These are phyloP conservation scores for Calonectria pseudoreteaudii DNA, from an alignment of 2,329 filamentous ascomycete species.

Conservation along the genomic window DNA sequence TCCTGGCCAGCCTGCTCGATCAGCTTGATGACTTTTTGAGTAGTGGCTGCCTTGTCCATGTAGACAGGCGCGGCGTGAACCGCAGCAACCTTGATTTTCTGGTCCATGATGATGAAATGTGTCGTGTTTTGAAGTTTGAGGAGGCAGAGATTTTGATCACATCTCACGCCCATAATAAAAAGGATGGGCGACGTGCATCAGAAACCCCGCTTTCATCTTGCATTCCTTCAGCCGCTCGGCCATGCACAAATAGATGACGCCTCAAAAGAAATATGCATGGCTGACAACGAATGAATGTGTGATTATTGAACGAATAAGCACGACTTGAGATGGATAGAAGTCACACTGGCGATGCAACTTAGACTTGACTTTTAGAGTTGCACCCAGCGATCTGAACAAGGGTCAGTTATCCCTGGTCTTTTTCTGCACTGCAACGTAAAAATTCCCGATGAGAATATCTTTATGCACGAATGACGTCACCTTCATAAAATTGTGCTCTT, in stretches of 20 bases:
- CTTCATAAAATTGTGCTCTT: neutral
- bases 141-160: neutral
- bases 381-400: neutral
- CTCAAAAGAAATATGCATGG: neutral
- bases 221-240: neutral
- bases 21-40: conserved; percentile 2
- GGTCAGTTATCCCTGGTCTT: neutral
- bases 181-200: neutral
- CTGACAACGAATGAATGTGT: neutral
- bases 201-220: neutral
- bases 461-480: neutral
- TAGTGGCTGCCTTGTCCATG: conserved; percentile 1
- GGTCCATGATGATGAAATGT: neutral
- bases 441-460: neutral
- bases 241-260: neutral
- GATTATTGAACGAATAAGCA: neutral
- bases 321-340: neutral
- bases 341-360: neutral
- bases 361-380: neutral
- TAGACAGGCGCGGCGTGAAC: neutral
- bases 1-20: neutral
- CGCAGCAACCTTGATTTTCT: neutral
- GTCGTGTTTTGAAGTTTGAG: neutral
- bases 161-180: neutral
- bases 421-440: neutral